These are phyloP conservation scores for Ogataea henricii DNA, from an alignment of 805 yeast species.

Conservation along the genomic window DNA sequence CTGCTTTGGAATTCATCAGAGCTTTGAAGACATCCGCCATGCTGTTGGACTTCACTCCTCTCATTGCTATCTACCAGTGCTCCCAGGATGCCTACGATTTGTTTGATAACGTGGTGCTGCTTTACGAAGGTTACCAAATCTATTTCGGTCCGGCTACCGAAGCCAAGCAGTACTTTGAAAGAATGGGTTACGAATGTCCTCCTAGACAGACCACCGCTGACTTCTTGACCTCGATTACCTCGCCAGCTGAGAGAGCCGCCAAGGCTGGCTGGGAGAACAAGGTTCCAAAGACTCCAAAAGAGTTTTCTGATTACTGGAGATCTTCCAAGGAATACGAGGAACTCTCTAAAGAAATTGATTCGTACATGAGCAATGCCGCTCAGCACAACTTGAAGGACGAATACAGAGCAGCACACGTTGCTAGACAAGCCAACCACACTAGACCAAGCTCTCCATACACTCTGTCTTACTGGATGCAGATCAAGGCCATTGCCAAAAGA, in stretches of 20 bases:
- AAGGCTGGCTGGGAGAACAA: conserved; percentile 37
- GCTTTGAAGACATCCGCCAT: conserved; percentile 59
- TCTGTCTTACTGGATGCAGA: conserved; percentile 52
- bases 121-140: conserved; percentile 48
- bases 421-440: conserved; percentile 51
- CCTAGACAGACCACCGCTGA: conserved; percentile 51
- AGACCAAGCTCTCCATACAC: conserved; percentile 53
- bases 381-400: conserved; percentile 11
- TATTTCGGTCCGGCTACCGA: conserved; percentile 39
- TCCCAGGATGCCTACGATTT: conserved; percentile 47
- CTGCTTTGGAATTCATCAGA: conserved; percentile 63
- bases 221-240: conserved; percentile 41
- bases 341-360: conserved; percentile 40
- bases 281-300: conserved; percentile 40
- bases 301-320: conserved; percentile 42
- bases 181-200: conserved; percentile 50
- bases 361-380: conserved; percentile 17
- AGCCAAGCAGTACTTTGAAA: conserved; percentile 42
- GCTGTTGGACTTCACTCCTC: conserved; percentile 49
- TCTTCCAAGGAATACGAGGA: conserved; percentile 33
- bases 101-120: conserved; percentile 43
- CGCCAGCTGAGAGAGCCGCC: conserved; percentile 32
- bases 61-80: conserved; percentile 52
- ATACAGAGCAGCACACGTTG: conserved; percentile 44
- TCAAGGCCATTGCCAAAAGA: conserved; percentile 46